Conservation (phyloP, 257 asterid genomes). For the Pogostemon cablin region DNA sequence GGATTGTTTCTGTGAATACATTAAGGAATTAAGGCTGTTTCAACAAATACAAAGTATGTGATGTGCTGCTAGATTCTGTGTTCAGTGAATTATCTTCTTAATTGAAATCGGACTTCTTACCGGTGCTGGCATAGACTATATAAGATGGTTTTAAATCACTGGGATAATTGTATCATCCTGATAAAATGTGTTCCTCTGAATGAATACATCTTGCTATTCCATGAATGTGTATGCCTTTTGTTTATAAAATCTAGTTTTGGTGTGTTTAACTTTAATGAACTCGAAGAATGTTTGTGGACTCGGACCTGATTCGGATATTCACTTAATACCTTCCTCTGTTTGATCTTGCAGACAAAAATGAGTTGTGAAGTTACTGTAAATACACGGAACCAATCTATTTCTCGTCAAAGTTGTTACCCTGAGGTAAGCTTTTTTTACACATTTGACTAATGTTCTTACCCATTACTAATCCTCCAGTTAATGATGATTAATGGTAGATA, state of each 20-base stretch:
- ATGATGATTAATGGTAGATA: not conserved
- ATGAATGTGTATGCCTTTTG: not conserved
- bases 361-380: conserved; percentile 49
- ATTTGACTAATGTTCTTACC: conserved; percentile 1
- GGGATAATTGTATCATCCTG: not conserved
- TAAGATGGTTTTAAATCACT: not conserved
- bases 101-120: not conserved
- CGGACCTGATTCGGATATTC: conserved; percentile 1
- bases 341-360: conserved; percentile 47
- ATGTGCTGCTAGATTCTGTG: conserved; percentile 6
- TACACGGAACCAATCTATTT: conserved; percentile 40
- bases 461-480: not conserved
- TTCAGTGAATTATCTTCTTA: not conserved
- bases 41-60: not conserved
- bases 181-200: not conserved
- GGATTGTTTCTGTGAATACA: not conserved
- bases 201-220: not conserved
- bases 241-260: not conserved
- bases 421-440: conserved; percentile 42
- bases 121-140: conserved; percentile 8
- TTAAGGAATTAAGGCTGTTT: not conserved
- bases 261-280: conserved; percentile 7
- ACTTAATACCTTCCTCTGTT: conserved; percentile 24
- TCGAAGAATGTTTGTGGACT: not conserved
- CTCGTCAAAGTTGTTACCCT: conserved; percentile 57